A percentile compares a stretch with the other conserved stretches of the same genome.
Evolutionary conservation across 1,139 yeast genomes (phyloP).

Genomic region (Meyerozyma elateridarum): DNA sequence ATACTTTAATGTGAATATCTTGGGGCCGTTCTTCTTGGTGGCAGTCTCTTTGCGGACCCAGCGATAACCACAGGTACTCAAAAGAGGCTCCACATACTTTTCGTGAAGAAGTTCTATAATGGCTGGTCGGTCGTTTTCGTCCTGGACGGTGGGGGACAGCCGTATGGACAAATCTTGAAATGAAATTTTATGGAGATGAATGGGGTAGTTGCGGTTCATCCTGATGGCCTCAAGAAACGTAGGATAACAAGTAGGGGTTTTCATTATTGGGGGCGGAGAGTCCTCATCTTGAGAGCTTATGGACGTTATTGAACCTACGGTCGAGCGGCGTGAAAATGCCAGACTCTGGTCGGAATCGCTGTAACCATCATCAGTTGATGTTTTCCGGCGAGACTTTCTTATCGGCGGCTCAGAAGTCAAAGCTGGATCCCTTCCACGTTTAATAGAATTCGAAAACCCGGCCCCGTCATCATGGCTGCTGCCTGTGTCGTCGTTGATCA

Average conservation of each 20-base stretch:
- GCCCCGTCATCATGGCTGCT: too few relatives aligned
- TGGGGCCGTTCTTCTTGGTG: constrained; percentile 16
- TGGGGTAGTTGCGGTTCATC: not conserved
- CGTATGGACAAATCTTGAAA: not conserved
- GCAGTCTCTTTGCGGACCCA: constrained; percentile 19
- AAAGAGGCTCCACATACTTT: constrained; percentile 16
- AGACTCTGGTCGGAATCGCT: not conserved
- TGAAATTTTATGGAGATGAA: not conserved
- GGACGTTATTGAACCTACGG: not conserved
- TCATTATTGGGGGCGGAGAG: constrained; percentile 1
- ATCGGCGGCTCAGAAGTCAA: too few relatives aligned
- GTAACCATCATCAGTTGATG: too few relatives aligned
- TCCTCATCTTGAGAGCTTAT: constrained; percentile 3
- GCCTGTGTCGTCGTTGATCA: too few relatives aligned
- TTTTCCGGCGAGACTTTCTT: too few relatives aligned
- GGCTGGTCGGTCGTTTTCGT: constrained; percentile 1
- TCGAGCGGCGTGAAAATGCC: not conserved
- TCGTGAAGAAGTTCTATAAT: constrained; percentile 8
- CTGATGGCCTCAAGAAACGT: not conserved
- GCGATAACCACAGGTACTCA: constrained; percentile 15
- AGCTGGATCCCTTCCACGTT: too few relatives aligned
- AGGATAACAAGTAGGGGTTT: not conserved
- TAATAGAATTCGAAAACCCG: too few relatives aligned
- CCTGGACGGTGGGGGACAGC: too few relatives aligned
- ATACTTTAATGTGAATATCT: constrained; percentile 16